phyloP scores from a whole-genome alignment of 148 eudicot genomes.

The Linanthus parryae region DNA sequence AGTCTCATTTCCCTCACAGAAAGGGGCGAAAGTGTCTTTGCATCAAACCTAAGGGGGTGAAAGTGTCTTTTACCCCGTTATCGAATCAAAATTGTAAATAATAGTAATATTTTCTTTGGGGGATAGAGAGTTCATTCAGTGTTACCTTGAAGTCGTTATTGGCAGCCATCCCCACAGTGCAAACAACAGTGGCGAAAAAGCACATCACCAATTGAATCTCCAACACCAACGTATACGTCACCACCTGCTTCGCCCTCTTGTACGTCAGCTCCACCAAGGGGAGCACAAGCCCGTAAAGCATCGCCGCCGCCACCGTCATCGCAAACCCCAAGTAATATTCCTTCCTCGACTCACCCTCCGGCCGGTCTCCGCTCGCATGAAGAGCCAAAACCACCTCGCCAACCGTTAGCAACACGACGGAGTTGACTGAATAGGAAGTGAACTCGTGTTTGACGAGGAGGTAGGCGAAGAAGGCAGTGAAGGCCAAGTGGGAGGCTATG shows the following conservation, averaged over 20 bases:
- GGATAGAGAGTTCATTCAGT: too few relatives aligned
- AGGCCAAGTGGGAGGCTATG: slow-evolving; percentile 56
- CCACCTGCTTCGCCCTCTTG: slow-evolving; percentile 27
- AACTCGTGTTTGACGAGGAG: slow-evolving; percentile 48
- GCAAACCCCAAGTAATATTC: slow-evolving; percentile 42
- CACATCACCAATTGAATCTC: slow-evolving; percentile 58
- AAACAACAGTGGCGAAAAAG: slow-evolving; percentile 43
- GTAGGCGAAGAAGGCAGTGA: slow-evolving; percentile 49
- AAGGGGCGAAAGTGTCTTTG: too few relatives aligned
- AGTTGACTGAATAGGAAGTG: slow-evolving; percentile 48
- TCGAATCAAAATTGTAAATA: too few relatives aligned
- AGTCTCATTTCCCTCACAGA: too few relatives aligned
- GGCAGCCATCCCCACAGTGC: slow-evolving; percentile 44
- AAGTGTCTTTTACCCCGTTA: too few relatives aligned
- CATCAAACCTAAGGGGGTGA: too few relatives aligned
- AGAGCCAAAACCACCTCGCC: slow-evolving; percentile 57
- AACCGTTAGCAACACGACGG: slow-evolving; percentile 43
- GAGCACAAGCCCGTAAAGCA: slow-evolving; percentile 41
- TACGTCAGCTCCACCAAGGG: slow-evolving; percentile 55
- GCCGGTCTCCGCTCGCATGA: slow-evolving; percentile 46
- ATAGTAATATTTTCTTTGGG: too few relatives aligned
- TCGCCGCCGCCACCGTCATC: slow-evolving; percentile 44
- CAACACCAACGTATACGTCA: slow-evolving; percentile 46
- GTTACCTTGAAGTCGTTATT: slow-evolving; percentile 57
- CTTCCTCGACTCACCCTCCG: slow-evolving; percentile 22